Evolutionary conservation across 805 yeast genomes (phyloP).

Genomic region (Starmera dryadoides): DNA sequence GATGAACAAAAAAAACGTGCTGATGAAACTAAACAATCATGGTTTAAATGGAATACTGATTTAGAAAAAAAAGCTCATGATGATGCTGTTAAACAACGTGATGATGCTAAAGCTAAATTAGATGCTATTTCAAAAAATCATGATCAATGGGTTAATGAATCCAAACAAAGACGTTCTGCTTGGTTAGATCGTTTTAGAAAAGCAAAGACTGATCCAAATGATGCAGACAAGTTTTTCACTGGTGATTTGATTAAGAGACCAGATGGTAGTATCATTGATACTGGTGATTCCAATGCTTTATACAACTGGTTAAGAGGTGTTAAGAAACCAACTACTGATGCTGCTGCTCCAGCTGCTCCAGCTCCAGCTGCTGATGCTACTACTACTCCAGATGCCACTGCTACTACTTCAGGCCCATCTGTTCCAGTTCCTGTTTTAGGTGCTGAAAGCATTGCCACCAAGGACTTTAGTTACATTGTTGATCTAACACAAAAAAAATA

Average conservation of each 20-base stretch:
- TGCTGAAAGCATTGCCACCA: slow-evolving; percentile 31
- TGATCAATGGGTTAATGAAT: too few species aligned
- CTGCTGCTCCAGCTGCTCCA: slow-evolving; percentile 23
- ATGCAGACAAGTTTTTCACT: neutral
- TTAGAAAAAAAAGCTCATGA: too few species aligned
- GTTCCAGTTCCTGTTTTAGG: slow-evolving; percentile 44
- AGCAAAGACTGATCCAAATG: slow-evolving; percentile 1
- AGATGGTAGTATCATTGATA: neutral
- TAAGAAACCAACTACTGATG: too few species aligned
- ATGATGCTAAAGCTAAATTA: too few species aligned
- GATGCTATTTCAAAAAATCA: too few species aligned
- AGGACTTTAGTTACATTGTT: slow-evolving; percentile 23
- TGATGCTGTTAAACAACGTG: too few species aligned
- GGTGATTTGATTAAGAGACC: neutral
- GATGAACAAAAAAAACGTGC: too few species aligned
- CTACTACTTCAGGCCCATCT: slow-evolving; percentile 18
- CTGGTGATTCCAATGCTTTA: slow-evolving; percentile 7
- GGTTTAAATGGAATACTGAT: too few species aligned
- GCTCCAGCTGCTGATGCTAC: slow-evolving; percentile 43
- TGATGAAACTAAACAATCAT: too few species aligned
- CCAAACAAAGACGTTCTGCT: too few species aligned
- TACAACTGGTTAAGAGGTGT: slow-evolving; percentile 22
- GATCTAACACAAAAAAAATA: slow-evolving; percentile 18
- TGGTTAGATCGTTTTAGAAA: too few species aligned
- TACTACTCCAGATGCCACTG: slow-evolving; percentile 32